Evolutionary conservation across 2,329 filamentous ascomycete genomes (phyloP), one percentile per base, ranked within the genome.

Genomic region (Paraconiothyrium sp.): DNA sequence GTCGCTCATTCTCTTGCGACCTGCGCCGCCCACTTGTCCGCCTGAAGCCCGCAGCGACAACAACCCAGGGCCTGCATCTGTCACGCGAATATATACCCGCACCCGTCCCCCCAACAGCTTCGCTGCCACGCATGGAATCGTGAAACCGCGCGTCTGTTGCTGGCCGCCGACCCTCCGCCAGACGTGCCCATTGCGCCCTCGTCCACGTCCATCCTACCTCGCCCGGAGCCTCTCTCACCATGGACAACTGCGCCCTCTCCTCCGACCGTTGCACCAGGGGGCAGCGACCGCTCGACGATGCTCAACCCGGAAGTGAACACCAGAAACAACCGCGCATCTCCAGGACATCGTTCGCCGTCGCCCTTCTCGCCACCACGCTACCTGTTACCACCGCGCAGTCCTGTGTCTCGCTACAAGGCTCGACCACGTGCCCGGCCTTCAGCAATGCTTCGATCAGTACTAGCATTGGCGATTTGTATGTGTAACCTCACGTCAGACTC

Each of bases 401-500:
- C 76, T 84, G 92, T 76, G 86, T 95, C 69, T 89, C 92, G 32
- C 84, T 96, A 39, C 80, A 86, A 59, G 88, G 85, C 63, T 94
- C 92, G 35, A 89, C 84, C 5, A 79, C 84, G 58, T 96, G 92
- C 78, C 84, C 89, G 50, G 90, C 92, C 2, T 96, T 93, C 77
- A 84, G 86, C 75, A 83, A 84, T 44, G 88, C 92, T 7, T 93
- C 91, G 0, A 84, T 96, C 63, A 92, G 90, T 35, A 91, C 87
- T 37, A 84, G 86, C 59, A 74, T 92, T 51, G 84, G 84, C 32
- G 81, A 87, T 62, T 94, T 90, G 90, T 92, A 84, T 58, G 76
- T 76, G 61, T 60, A 65, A 66, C 65, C 56, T 65, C 63, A 68
- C 68, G 74, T 71, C 59, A 67, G 59, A 54, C 59, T 72, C 70